Conservation (phyloP, 1,284 basidiomycete genomes). For the Heterobasidion annosum region DNA sequence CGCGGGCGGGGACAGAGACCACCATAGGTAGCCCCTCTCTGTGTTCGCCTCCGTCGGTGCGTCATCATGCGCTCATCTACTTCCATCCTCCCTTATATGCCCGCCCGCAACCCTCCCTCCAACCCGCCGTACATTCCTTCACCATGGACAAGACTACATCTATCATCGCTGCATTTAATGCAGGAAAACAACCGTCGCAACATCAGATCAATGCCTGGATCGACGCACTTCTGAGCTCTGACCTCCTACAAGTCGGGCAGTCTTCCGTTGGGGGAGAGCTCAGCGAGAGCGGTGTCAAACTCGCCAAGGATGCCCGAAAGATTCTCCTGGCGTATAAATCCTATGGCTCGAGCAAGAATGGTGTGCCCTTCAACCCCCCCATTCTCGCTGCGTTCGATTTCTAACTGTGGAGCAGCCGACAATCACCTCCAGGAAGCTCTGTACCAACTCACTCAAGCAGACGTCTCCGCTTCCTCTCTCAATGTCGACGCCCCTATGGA, state of each 20-base stretch:
- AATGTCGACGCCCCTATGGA: constrained; percentile 21
- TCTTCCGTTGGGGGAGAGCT: constrained; percentile 29
- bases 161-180: constrained; percentile 50
- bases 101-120: background rate
- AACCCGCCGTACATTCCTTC: background rate
- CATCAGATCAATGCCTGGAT: constrained; percentile 40
- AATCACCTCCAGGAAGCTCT: constrained; percentile 52
- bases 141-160: constrained; percentile 52
- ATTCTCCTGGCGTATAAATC: constrained; percentile 45
- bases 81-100: background rate
- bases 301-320: constrained; percentile 38
- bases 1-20: too few species aligned
- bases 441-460: constrained; percentile 49
- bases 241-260: constrained; percentile 35
- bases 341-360: constrained; percentile 44
- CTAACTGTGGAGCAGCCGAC: constrained; percentile 31
- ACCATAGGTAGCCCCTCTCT: too few species aligned
- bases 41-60: too few species aligned
- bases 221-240: constrained; percentile 38
- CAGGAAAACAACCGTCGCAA: constrained; percentile 56
- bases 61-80: background rate
- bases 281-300: constrained; percentile 38
- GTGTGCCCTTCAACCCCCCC: constrained; percentile 21
- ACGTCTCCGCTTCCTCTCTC: constrained; percentile 29
- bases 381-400: background rate